Percentiles rank a stretch among this genome's conserved stretches.
phyloP scores from a whole-genome alignment of 2,329 filamentous ascomycete species.

The Apiospora rasikravindrae region DNA sequence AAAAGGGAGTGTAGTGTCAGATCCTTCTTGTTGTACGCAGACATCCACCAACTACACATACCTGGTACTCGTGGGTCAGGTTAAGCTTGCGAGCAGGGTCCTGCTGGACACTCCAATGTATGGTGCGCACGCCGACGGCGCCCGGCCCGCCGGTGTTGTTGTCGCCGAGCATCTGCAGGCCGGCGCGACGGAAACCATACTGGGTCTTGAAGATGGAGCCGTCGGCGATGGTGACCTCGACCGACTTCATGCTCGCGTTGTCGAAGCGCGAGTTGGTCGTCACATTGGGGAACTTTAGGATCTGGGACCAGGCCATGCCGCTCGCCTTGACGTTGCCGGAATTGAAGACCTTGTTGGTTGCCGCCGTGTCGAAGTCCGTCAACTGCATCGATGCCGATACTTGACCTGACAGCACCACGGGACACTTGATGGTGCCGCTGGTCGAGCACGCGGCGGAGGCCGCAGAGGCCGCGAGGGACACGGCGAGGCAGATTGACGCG shows the following conservation, averaged over 20 bases:
- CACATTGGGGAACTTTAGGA: constrained; percentile 34
- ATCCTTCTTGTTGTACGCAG: constrained; percentile 26
- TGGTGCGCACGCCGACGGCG: constrained; percentile 35
- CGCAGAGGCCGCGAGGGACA: not conserved
- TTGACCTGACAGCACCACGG: constrained; percentile 34
- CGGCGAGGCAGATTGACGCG: not conserved
- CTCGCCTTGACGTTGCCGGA: constrained; percentile 38
- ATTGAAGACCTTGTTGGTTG: constrained; percentile 37
- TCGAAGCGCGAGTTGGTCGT: constrained; percentile 46
- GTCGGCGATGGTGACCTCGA: constrained; percentile 52
- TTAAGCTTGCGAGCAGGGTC: constrained; percentile 36
- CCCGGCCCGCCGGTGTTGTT: constrained; percentile 45
- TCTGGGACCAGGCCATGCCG: constrained; percentile 35
- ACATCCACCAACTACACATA: constrained; percentile 25
- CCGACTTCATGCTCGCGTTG: constrained; percentile 40
- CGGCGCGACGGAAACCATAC: constrained; percentile 51
- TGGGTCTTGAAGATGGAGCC: constrained; percentile 51
- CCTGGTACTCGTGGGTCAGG: constrained; percentile 41
- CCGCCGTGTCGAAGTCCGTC: constrained; percentile 39
- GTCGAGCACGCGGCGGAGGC: constrained; percentile 13
- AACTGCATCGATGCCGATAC: constrained; percentile 32
- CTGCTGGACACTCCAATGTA: constrained; percentile 40
- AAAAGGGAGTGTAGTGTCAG: constrained; percentile 2
- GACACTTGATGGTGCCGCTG: constrained; percentile 32
- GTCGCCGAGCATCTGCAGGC: constrained; percentile 49